Percentiles rank a stretch among this genome's conserved stretches.
These are phyloP conservation scores for Juncus effusus DNA, from an alignment of 176 grass and related monocot genomes.

Conservation along the genomic window DNA sequence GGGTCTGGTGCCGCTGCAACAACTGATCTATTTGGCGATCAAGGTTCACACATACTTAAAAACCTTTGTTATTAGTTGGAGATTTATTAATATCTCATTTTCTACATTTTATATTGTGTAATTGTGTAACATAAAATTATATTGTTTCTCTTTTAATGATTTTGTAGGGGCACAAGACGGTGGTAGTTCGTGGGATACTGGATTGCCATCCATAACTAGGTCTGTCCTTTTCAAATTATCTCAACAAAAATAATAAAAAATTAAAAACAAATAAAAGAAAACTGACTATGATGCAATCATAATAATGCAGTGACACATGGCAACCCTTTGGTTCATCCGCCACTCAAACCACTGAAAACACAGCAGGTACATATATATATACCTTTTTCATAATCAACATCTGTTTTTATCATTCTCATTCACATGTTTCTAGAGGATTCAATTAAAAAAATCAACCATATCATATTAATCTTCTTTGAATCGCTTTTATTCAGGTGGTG, in stretches of 20 bases:
- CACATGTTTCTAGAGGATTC: slow-evolving; percentile 1
- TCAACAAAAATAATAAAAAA: not conserved
- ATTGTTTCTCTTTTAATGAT: slow-evolving; percentile 24
- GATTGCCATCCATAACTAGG: slow-evolving; percentile 79
- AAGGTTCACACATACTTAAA: slow-evolving; percentile 14
- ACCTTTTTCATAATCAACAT: slow-evolving; percentile 11
- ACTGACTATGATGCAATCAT: not conserved
- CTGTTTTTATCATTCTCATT: not conserved
- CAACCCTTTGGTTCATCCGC: slow-evolving; percentile 24
- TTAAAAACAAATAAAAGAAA: no score
- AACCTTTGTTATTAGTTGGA: slow-evolving; percentile 2
- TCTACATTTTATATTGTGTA: no score
- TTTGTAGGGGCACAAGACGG: slow-evolving; percentile 49
- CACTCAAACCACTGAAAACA: not conserved
- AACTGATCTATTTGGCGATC: slow-evolving; percentile 50
- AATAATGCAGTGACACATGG: slow-evolving; percentile 22
- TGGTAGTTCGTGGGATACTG: slow-evolving; percentile 59
- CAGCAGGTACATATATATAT: slow-evolving; percentile 9
- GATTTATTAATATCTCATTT: no score
- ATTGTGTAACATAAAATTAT: no score
- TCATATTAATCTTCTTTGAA: slow-evolving; percentile 10
- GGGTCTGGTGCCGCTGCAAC: slow-evolving; percentile 44
- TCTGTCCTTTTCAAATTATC: slow-evolving; percentile 27
- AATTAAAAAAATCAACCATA: not conserved
- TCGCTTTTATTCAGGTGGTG: slow-evolving; percentile 9